Evolutionary conservation across 768 basidiomycete genomes (phyloP).

Genomic region (Omphalotus guepiniiformis): DNA sequence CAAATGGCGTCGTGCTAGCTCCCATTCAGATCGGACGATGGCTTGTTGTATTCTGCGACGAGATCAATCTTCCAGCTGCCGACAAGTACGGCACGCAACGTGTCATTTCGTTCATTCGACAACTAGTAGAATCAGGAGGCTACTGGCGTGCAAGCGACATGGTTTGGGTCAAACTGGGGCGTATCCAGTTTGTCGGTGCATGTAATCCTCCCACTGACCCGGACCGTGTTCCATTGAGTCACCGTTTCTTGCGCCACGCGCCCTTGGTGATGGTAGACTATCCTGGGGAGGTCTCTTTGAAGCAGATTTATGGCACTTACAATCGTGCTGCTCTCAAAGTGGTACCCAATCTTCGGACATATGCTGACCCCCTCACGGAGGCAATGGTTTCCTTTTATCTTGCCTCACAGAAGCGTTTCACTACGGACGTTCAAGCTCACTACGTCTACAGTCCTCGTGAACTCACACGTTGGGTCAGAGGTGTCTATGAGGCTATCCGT

Average conservation of each 20-base stretch:
- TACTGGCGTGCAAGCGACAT: slow-evolving; percentile 94
- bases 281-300: slow-evolving; percentile 93
- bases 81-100: slow-evolving; percentile 99
- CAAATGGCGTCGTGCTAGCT: slow-evolving; percentile 94
- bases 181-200: slow-evolving; percentile 99
- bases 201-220: slow-evolving; percentile 99
- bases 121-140: slow-evolving; percentile 91
- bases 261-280: slow-evolving; percentile 99
- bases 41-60: slow-evolving; percentile 99
- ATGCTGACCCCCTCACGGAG: slow-evolving; percentile 90
- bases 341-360: slow-evolving; percentile 87
- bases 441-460: slow-evolving; percentile 99
- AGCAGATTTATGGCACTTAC: slow-evolving; percentile 98
- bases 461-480: slow-evolving; percentile 94
- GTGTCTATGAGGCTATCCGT: slow-evolving; percentile 94
- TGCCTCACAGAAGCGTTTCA: slow-evolving; percentile 91
- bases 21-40: slow-evolving; percentile 94
- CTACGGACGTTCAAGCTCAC: slow-evolving; percentile 95
- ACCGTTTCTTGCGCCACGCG: slow-evolving; percentile 96
- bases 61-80: slow-evolving; percentile 94
- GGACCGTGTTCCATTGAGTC: slow-evolving; percentile 95
- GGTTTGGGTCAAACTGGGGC: slow-evolving; percentile 95
- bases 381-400: slow-evolving; percentile 98
- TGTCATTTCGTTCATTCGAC: slow-evolving; percentile 97
- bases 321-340: slow-evolving; percentile 95